phyloP scores from a whole-genome alignment of 1,284 basidiomycete genomes.

The Puccinia horiana region DNA sequence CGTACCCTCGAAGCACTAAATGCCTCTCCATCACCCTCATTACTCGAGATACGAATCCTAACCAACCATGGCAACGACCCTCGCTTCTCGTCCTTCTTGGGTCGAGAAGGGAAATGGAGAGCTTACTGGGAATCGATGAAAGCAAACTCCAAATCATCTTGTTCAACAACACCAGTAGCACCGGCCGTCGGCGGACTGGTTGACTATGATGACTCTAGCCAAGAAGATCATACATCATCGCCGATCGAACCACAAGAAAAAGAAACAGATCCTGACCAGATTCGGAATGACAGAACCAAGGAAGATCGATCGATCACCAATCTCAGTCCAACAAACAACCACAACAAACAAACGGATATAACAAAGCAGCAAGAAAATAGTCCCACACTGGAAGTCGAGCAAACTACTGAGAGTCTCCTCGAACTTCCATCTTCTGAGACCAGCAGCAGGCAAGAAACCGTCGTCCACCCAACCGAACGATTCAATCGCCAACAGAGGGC shows the following conservation, averaged over 20 bases:
- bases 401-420: too few relatives aligned
- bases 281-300: too few relatives aligned
- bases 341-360: too few relatives aligned
- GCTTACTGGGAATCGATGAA: constrained; percentile 48
- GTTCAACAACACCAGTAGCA: not conserved
- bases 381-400: not conserved
- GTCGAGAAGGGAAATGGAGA: constrained; percentile 31
- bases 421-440: too few relatives aligned
- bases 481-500: constrained; percentile 11
- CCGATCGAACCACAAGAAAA: not conserved
- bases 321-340: too few relatives aligned
- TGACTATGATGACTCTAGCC: constrained; percentile 43
- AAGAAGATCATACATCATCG: constrained; percentile 10
- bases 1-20: constrained; percentile 27
- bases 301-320: too few relatives aligned
- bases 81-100: constrained; percentile 39
- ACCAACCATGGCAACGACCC: constrained; percentile 39
- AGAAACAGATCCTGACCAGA: not conserved
- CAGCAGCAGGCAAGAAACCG: too few relatives aligned
- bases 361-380: too few relatives aligned
- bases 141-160: not conserved
- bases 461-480: constrained; percentile 15
- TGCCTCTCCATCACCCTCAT: constrained; percentile 32
- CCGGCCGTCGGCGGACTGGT: not conserved
- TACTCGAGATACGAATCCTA: constrained; percentile 44